Percentiles rank a stretch among this genome's conserved stretches.
Conservation (phyloP, 2,329 filamentous ascomycete species). For the Hypomyces perniciosus region DNA sequence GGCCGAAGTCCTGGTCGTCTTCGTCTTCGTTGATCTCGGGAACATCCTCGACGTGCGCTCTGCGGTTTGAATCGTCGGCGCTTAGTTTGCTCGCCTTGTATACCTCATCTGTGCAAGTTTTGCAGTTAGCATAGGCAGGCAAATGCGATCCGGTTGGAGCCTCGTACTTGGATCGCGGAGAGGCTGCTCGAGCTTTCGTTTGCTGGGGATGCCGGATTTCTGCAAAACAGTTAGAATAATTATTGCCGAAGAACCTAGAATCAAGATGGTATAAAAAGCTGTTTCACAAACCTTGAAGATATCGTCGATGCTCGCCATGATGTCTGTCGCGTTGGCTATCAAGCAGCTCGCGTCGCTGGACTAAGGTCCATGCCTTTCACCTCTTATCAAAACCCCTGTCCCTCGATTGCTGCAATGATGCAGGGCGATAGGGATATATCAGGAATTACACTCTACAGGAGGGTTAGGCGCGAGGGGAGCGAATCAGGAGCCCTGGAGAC, state of each 20-base stretch:
- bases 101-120: constrained; percentile 43
- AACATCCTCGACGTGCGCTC: constrained; percentile 39
- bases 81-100: constrained; percentile 57
- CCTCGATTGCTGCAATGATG: constrained; percentile 11
- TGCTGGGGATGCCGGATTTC: constrained; percentile 45
- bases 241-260: background rate
- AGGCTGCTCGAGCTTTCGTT: constrained; percentile 58
- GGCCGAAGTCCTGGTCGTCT: constrained; percentile 45
- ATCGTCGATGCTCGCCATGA: constrained; percentile 55
- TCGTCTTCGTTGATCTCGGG: constrained; percentile 44
- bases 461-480: background rate
- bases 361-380: background rate
- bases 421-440: constrained; percentile 4
- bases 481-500: background rate
- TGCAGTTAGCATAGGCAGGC: background rate
- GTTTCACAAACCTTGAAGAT: constrained; percentile 44
- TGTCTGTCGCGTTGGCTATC: constrained; percentile 1
- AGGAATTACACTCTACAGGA: background rate
- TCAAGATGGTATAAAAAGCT: background rate
- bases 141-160: background rate
- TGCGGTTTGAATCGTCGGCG: constrained; percentile 39
- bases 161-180: constrained; percentile 56
- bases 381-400: constrained; percentile 9
- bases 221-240: constrained; percentile 14
- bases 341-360: background rate